These are phyloP conservation scores for Leersia perrieri DNA, from an alignment of 176 grass and related monocot species.

Conservation along the genomic window DNA sequence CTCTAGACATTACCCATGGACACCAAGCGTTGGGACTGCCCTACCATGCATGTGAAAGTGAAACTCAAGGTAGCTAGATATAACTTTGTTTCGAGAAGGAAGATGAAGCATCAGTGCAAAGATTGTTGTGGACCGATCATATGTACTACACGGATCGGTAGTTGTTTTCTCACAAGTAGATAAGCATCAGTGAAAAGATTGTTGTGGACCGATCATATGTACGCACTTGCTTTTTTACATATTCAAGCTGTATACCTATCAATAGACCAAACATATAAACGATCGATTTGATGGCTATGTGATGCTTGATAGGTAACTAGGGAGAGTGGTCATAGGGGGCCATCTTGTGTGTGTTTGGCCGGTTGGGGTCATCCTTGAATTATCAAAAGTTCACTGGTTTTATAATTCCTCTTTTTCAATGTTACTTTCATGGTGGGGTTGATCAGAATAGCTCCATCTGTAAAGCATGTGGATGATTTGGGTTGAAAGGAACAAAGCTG, in stretches of 20 bases:
- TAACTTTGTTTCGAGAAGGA: not conserved
- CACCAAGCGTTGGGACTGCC: too few relatives aligned
- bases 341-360: not conserved
- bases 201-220: not conserved
- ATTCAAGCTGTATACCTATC: not conserved
- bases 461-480: slow-evolving; percentile 11
- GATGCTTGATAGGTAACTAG: not conserved
- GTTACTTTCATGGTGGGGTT: not conserved
- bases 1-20: too few relatives aligned
- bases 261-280: not conserved
- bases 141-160: too few relatives aligned
- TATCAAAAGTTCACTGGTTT: not conserved
- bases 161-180: not conserved
- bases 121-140: too few relatives aligned
- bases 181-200: not conserved
- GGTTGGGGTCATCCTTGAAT: not conserved
- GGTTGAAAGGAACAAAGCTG: slow-evolving; percentile 12
- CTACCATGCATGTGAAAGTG: too few relatives aligned
- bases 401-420: not conserved
- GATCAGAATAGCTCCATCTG: not conserved
- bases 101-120: not conserved
- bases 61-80: not conserved
- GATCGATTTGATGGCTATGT: not conserved
- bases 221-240: not conserved
- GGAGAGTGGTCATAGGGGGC: not conserved